phyloP scores from a whole-genome alignment of 2,329 filamentous ascomycete species.

The Phaeoacremonium minimum region DNA sequence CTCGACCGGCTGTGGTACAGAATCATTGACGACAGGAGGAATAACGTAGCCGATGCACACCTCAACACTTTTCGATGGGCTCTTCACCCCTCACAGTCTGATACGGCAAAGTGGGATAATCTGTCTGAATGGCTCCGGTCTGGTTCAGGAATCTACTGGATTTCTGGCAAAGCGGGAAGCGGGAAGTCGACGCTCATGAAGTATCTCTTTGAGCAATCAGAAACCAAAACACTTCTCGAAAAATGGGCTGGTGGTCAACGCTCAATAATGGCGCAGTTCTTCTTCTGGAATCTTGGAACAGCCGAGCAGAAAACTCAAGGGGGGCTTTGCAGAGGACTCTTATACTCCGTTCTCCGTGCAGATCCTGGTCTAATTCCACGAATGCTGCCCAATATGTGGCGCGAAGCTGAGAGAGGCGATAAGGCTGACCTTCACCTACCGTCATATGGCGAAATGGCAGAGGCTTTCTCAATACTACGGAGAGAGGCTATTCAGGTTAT shows the following conservation, averaged over 20 bases:
- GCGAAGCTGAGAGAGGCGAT: not conserved
- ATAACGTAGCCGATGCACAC: slow-evolving; percentile 3
- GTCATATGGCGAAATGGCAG: not conserved
- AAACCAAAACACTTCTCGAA: not conserved
- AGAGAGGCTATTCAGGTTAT: too few species aligned
- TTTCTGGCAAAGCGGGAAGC: slow-evolving; percentile 1
- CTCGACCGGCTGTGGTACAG: slow-evolving; percentile 10
- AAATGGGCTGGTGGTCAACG: not conserved
- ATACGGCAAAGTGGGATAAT: slow-evolving; percentile 1
- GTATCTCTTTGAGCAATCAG: not conserved
- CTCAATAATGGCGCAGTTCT: not conserved
- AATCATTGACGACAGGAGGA: slow-evolving; percentile 8
- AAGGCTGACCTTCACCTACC: not conserved
- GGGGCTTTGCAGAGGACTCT: not conserved
- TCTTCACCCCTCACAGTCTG: not conserved
- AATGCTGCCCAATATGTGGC: not conserved
- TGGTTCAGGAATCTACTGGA: not conserved
- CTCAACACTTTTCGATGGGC: slow-evolving; percentile 7
- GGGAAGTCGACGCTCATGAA: slow-evolving; percentile 4
- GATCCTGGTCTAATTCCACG: not conserved
- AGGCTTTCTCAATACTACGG: not conserved
- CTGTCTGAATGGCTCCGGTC: not conserved
- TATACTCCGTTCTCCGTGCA: not conserved
- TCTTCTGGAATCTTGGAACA: not conserved
- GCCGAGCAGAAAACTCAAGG: not conserved